Conservation (phyloP, 768 basidiomycete genomes). For the Lactarius vividus region DNA sequence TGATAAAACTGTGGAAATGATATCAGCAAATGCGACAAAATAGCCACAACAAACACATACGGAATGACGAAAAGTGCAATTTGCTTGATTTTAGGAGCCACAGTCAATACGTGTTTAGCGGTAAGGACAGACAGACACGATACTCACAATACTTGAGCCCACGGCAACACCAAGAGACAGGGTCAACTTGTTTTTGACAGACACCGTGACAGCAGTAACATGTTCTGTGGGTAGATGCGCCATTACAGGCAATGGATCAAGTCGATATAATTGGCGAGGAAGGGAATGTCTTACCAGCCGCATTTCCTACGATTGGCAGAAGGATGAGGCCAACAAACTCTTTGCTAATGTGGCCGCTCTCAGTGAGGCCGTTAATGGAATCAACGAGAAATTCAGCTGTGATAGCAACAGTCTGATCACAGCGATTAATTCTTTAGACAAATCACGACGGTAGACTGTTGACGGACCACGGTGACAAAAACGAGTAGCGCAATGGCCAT, state of each 20-base stretch:
- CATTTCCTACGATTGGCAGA: constrained; percentile 89
- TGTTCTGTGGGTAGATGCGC: constrained; percentile 52
- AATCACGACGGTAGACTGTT: not conserved
- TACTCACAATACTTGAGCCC: constrained; percentile 73
- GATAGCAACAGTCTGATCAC: constrained; percentile 44
- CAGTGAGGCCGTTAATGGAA: constrained; percentile 75
- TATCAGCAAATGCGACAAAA: constrained; percentile 3
- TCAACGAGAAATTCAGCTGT: constrained; percentile 68
- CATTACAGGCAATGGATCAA: constrained; percentile 11
- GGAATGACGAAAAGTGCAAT: constrained; percentile 84
- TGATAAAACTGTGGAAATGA: constrained; percentile 53
- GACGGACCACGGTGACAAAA: constrained; percentile 41
- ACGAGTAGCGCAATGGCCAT: constrained; percentile 38
- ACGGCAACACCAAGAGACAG: constrained; percentile 89
- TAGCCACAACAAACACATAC: constrained; percentile 40
- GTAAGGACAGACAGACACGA: not conserved
- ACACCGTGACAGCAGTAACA: constrained; percentile 87
- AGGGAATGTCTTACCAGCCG: constrained; percentile 52
- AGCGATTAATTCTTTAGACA: not conserved
- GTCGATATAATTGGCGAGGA: not conserved
- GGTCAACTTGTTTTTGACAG: constrained; percentile 85
- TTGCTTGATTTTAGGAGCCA: constrained; percentile 49
- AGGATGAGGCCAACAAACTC: constrained; percentile 88
- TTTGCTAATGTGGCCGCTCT: constrained; percentile 52
- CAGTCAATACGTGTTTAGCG: not conserved